phyloP scores from a whole-genome alignment of 345 rosid species.

The Xanthoceras sorbifolium region DNA sequence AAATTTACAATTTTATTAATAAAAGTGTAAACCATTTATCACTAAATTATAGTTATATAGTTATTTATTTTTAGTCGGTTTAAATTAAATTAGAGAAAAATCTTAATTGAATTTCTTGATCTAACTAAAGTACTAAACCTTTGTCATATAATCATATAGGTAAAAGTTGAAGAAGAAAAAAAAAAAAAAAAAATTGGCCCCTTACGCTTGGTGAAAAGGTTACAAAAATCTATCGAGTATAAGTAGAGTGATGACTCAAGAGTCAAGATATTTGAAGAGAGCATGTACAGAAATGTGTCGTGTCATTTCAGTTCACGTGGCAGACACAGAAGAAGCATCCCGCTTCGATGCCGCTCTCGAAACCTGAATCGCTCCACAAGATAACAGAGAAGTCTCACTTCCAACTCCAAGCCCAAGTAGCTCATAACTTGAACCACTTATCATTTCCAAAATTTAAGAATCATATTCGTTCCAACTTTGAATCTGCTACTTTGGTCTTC shows the following conservation, averaged over 20 bases:
- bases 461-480: neutral
- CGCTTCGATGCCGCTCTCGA: conserved; percentile 16
- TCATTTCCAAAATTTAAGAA: neutral
- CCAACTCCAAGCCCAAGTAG: conserved; percentile 1
- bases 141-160: too few species aligned
- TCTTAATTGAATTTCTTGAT: too few species aligned
- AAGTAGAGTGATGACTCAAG: neutral
- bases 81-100: too few species aligned
- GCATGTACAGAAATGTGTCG: conserved; percentile 6
- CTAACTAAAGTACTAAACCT: too few species aligned
- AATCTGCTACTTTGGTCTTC: conserved; percentile 1
- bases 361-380: conserved; percentile 9
- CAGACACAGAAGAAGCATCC: conserved; percentile 28
- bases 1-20: too few species aligned
- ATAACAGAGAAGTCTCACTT: conserved; percentile 3
- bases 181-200: too few species aligned
- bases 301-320: conserved; percentile 56
- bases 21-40: too few species aligned
- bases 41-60: too few species aligned
- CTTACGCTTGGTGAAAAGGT: too few species aligned
- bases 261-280: neutral
- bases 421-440: neutral
- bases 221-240: neutral
- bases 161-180: too few species aligned
- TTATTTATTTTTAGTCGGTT: too few species aligned